These are phyloP conservation scores for Arabidopsis hybrid DNA, from an alignment of 441 rosid genomes.

Conservation along the genomic window DNA sequence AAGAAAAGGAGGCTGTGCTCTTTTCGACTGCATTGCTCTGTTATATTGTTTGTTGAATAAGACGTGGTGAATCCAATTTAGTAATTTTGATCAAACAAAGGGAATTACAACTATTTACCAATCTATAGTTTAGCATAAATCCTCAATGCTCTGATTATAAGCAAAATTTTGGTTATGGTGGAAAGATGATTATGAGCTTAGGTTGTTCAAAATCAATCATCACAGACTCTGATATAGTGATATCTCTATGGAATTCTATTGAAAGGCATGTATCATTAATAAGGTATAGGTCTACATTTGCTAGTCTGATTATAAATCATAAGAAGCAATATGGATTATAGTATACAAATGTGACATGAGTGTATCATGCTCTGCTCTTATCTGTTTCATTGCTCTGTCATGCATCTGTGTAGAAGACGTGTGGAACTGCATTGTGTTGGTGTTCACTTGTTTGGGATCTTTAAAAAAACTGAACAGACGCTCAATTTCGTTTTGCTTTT, in stretches of 20 bases:
- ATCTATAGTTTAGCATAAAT: background rate
- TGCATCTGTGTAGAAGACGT: slow-evolving; percentile 1
- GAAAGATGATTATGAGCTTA: background rate
- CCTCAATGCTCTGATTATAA: background rate
- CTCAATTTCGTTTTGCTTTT: slow-evolving; percentile 20
- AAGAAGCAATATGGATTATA: background rate
- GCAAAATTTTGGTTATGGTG: slow-evolving; percentile 9
- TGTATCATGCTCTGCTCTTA: slow-evolving; percentile 1
- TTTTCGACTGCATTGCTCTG: slow-evolving; percentile 27
- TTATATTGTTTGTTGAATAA: background rate
- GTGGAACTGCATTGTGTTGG: background rate
- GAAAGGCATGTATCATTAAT: background rate
- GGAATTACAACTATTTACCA: background rate
- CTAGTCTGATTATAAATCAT: background rate
- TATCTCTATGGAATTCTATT: background rate
- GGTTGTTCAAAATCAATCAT: background rate
- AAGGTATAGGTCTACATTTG: background rate
- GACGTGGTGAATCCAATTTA: background rate
- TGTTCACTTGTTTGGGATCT: slow-evolving; percentile 5
- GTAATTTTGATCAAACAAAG: background rate
- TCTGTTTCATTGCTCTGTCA: slow-evolving; percentile 2
- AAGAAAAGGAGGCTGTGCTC: slow-evolving; percentile 6
- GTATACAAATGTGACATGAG: background rate
- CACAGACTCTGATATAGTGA: background rate
- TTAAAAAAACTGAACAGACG: background rate